Conservation (phyloP, 768 basidiomycete species). For the Podaxis sp. region DNA sequence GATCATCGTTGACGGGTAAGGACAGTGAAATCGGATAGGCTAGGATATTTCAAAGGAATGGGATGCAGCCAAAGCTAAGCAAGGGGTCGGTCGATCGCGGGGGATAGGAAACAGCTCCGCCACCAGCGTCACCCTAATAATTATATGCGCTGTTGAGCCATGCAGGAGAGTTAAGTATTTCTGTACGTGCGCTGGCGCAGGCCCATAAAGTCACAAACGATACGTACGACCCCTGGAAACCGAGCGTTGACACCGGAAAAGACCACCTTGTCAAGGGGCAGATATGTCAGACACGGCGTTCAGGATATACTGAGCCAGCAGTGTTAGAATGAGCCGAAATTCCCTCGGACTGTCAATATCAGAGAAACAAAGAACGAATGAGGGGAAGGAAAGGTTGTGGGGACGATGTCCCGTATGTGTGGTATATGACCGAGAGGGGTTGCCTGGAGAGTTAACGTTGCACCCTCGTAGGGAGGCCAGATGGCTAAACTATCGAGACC, state of each 20-base stretch:
- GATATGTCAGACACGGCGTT: slow-evolving; percentile 2
- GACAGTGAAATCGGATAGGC: slow-evolving; percentile 17
- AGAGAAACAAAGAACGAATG: not conserved
- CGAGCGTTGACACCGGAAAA: not conserved
- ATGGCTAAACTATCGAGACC: not conserved
- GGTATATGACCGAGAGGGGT: not conserved
- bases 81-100: slow-evolving; percentile 3
- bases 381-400: not conserved
- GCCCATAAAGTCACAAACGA: not conserved
- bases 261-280: slow-evolving; percentile 3
- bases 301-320: slow-evolving; percentile 7
- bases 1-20: slow-evolving; percentile 15
- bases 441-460: not conserved
- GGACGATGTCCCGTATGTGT: not conserved
- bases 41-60: slow-evolving; percentile 16
- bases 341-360: not conserved
- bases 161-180: slow-evolving; percentile 3
- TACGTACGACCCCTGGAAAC: not conserved
- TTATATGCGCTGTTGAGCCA: not conserved
- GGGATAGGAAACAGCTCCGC: not conserved
- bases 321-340: not conserved
- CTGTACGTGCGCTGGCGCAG: not conserved
- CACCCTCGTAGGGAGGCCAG: not conserved
- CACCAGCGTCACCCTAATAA: slow-evolving; percentile 4
- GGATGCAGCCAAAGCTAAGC: slow-evolving; percentile 13